Percentiles rank a stretch among this genome's conserved stretches.
These are phyloP conservation scores for Xylariaceae sp. DNA, from an alignment of 2,329 filamentous ascomycete genomes.

Conservation along the genomic window DNA sequence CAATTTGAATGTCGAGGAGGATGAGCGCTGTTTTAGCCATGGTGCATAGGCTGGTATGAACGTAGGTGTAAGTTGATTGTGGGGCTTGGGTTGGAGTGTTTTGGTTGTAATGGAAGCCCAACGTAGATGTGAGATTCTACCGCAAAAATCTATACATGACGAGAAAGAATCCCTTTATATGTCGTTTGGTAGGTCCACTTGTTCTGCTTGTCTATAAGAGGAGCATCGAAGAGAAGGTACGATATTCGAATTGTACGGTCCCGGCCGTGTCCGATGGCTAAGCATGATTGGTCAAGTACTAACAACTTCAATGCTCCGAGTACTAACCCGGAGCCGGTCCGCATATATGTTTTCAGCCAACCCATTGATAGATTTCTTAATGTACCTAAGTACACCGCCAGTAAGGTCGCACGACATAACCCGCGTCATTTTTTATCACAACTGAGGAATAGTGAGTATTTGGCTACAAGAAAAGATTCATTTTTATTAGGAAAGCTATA, in stretches of 20 bases:
- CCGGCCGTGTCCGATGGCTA: slow-evolving; percentile 14
- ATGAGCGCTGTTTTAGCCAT: slow-evolving; percentile 43
- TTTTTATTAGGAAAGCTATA: too few relatives aligned
- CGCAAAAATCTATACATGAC: not conserved
- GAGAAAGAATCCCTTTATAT: slow-evolving; percentile 8
- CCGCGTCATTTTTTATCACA: too few relatives aligned
- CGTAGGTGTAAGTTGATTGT: not conserved
- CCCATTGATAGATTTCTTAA: too few relatives aligned
- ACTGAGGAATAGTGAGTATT: too few relatives aligned
- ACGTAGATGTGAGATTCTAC: not conserved
- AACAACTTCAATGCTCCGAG: not conserved
- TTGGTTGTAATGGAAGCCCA: not conserved
- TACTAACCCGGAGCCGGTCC: slow-evolving; percentile 24
- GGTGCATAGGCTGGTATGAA: slow-evolving; percentile 2
- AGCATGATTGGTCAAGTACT: slow-evolving; percentile 15
- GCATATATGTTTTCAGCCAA: too few relatives aligned
- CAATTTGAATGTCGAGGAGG: slow-evolving; percentile 46
- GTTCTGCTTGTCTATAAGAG: not conserved
- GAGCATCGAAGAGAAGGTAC: not conserved
- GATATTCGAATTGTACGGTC: not conserved
- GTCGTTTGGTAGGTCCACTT: not conserved
- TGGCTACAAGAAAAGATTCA: too few relatives aligned
- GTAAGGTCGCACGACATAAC: too few relatives aligned
- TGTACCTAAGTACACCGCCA: too few relatives aligned
- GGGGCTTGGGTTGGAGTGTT: not conserved